Percentiles rank a stretch among this genome's conserved stretches.
Conservation (phyloP, 352 stramenopile genomes). For the Pythium plurisporium region DNA sequence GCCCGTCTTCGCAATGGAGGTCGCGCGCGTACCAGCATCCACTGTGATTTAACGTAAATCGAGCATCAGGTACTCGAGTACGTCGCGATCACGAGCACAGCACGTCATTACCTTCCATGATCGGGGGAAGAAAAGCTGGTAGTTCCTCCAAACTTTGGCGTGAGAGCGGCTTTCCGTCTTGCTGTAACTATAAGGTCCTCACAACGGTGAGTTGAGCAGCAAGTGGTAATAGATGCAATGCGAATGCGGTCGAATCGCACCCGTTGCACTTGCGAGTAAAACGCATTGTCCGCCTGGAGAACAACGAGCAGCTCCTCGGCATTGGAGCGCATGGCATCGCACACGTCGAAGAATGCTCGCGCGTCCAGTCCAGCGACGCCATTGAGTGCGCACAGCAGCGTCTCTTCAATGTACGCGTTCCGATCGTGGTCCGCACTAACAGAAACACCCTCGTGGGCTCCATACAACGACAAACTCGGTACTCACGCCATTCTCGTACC, state of each 20-base stretch:
- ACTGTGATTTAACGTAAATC: neutral
- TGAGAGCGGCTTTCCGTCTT: constrained; percentile 45
- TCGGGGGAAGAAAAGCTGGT: constrained; percentile 78
- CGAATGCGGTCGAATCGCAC: constrained; percentile 17
- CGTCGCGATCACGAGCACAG: neutral
- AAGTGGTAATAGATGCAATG: neutral
- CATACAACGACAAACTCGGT: neutral
- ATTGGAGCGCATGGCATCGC: constrained; percentile 18
- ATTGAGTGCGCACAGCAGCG: constrained; percentile 69
- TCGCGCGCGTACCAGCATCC: neutral
- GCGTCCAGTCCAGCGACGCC: constrained; percentile 40
- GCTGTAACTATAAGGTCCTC: constrained; percentile 51
- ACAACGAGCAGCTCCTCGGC: constrained; percentile 53
- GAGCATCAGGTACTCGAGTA: neutral
- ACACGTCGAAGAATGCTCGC: constrained; percentile 22
- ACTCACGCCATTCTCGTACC: constrained; percentile 1
- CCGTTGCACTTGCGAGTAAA: constrained; percentile 91
- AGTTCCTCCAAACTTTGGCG: constrained; percentile 69
- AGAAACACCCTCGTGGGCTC: neutral
- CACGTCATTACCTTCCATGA: constrained; percentile 39
- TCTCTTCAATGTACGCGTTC: constrained; percentile 92
- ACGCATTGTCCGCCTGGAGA: constrained; percentile 95
- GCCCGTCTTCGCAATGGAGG: constrained; percentile 89
- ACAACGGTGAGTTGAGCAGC: neutral
- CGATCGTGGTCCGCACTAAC: constrained; percentile 35